These are phyloP conservation scores for Trametes villosa DNA, from an alignment of 768 basidiomycete genomes.

Conservation along the genomic window DNA sequence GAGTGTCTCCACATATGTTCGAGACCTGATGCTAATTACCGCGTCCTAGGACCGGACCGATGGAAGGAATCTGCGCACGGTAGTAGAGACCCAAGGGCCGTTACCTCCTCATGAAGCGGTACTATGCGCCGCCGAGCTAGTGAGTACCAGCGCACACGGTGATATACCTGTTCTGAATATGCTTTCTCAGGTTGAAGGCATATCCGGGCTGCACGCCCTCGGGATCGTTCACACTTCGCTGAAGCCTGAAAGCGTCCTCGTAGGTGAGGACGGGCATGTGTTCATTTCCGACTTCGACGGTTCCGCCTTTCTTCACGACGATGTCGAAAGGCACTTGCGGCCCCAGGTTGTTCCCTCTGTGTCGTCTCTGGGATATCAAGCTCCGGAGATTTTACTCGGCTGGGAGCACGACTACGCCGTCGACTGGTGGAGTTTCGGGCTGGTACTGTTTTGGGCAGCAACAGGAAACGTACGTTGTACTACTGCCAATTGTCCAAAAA, in stretches of 20 bases:
- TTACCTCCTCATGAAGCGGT: conserved; percentile 41
- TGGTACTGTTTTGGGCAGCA: conserved; percentile 52
- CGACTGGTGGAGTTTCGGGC: conserved; percentile 65
- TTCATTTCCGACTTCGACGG: conserved; percentile 48
- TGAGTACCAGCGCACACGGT: conserved; percentile 34
- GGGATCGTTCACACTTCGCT: conserved; percentile 54
- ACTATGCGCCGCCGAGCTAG: conserved; percentile 55
- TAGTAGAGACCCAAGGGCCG: conserved; percentile 32
- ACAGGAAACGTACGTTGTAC: conserved; percentile 44
- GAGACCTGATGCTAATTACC: too few species aligned
- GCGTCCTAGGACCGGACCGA: conserved; percentile 11
- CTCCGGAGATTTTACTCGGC: conserved; percentile 58
- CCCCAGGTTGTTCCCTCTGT: neutral
- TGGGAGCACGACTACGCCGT: conserved; percentile 57
- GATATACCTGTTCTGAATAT: neutral
- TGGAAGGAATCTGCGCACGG: conserved; percentile 2
- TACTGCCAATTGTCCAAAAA: neutral
- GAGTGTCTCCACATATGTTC: conserved; percentile 10
- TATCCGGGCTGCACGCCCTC: conserved; percentile 47
- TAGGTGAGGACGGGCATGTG: conserved; percentile 51
- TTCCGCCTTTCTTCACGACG: conserved; percentile 30
- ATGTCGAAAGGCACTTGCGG: neutral
- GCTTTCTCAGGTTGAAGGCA: conserved; percentile 40
- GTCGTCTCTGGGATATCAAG: conserved; percentile 38
- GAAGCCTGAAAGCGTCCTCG: conserved; percentile 47